Evolutionary conservation across 225 moss, liverwort and hornwort genomes (phyloP).

Genomic region (Asterella californica): DNA sequence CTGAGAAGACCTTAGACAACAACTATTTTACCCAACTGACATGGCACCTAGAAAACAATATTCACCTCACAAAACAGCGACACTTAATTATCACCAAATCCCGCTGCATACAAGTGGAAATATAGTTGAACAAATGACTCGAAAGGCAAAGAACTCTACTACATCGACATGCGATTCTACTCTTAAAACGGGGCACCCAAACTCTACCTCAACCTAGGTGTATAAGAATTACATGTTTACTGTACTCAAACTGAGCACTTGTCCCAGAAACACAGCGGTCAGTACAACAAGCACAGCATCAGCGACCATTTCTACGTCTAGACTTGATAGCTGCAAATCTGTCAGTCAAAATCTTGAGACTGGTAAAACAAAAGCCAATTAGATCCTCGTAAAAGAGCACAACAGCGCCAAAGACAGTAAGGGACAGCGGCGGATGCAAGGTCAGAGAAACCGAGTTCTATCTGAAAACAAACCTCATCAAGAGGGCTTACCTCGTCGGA

Average conservation of each 20-base stretch:
- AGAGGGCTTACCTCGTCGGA: conserved; percentile 48
- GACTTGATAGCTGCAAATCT: conserved; percentile 21
- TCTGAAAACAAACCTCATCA: conserved; percentile 40
- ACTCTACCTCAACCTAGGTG: background rate
- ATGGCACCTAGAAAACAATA: background rate
- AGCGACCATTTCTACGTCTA: conserved; percentile 1
- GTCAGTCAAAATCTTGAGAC: conserved; percentile 22
- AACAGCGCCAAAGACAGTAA: conserved; percentile 18
- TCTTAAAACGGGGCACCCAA: background rate
- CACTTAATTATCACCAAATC: background rate
- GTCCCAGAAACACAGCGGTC: background rate
- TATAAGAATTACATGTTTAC: background rate
- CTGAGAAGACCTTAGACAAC: background rate
- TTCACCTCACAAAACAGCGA: conserved; percentile 4
- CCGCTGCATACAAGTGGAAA: conserved; percentile 4
- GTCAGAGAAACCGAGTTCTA: conserved; percentile 32
- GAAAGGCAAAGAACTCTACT: background rate
- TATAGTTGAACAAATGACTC: background rate
- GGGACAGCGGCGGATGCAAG: conserved; percentile 25
- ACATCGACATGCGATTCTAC: background rate
- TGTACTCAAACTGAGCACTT: background rate
- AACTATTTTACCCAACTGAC: background rate
- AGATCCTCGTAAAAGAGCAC: conserved; percentile 15
- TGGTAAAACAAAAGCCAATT: conserved; percentile 5
- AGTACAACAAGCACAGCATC: background rate